Base-by-base conservation (phyloP, 768 basidiomycete species). In the Lactifluus hygrophoroides region DNA sequence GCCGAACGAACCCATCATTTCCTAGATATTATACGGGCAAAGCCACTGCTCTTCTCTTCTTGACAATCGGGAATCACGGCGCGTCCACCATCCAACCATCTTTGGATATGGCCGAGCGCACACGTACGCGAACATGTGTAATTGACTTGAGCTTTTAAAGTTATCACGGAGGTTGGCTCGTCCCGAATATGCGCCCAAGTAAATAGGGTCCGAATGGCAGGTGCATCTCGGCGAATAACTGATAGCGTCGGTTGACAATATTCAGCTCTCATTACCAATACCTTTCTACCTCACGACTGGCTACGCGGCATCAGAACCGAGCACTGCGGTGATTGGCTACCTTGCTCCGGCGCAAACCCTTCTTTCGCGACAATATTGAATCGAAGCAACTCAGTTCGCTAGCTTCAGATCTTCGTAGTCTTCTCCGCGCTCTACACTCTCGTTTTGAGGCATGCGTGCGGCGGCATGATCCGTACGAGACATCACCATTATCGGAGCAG, bases 201-300 rank as follows among this genome's bases (percentile, higher is more conserved):
- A 27, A 88, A 95, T 65, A 94, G 94, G 0, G 62, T 97, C 21
- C 80, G 91, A 8, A 89, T 99, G 43, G 85, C 88, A 19, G 96
- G 96, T 3, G 84, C 87, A 3, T 95, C 92, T 7, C 35, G 16
- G 16, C 8, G 10, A n/a, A 6, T 13, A 16, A 25, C 5, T 40
- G 3, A n/a, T 35, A n/a, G 35, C n/a, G n/a, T n/a, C n/a, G 16
- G 44, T 25, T 54, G 5, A 43, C 6, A 8, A 9, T 21, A 5
- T 45, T 21, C 56, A 78, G 88, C 75, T 88, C 37, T 77, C 84
- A 3, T 75, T 77, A 10, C 79, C 85, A 72, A 83, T 28, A 79
- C 97, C 27, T 90, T 97, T 75, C 77, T 98, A 35, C 97, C 94
- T 2, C 95, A 99, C 68, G 96, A 98, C 71, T 99, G 95, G 96